Evolutionary conservation across 768 basidiomycete species (phyloP).

Genomic region (Flagelloscypha sp.): DNA sequence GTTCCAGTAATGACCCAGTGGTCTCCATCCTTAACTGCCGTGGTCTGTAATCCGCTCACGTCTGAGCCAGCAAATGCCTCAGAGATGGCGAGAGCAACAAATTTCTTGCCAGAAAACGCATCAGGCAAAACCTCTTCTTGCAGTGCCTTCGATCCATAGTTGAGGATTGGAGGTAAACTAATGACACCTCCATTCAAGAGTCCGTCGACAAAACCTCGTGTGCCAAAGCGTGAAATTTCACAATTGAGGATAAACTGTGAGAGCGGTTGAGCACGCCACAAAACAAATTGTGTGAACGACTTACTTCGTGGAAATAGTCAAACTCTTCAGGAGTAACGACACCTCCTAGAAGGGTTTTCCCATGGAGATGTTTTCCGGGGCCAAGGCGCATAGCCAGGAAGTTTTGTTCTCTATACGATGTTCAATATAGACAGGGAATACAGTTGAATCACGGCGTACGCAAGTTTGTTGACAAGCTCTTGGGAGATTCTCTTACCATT

Average conservation of each 20-base stretch:
- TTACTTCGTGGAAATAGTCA: slow-evolving; percentile 89
- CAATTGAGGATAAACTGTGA: slow-evolving; percentile 65
- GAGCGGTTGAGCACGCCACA: slow-evolving; percentile 1
- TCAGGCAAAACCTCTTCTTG: slow-evolving; percentile 65
- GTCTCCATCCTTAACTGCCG: slow-evolving; percentile 78
- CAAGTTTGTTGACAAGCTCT: slow-evolving; percentile 76
- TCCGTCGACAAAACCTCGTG: slow-evolving; percentile 84
- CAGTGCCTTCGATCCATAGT: slow-evolving; percentile 75
- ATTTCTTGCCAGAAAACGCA: slow-evolving; percentile 65
- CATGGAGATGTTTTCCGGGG: slow-evolving; percentile 81
- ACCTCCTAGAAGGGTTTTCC: slow-evolving; percentile 68
- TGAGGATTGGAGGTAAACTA: slow-evolving; percentile 82
- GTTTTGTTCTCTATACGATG: slow-evolving; percentile 53
- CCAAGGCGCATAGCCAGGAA: slow-evolving; percentile 87
- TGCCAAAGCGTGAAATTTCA: slow-evolving; percentile 77
- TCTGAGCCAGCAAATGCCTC: slow-evolving; percentile 93
- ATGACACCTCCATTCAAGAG: slow-evolving; percentile 77
- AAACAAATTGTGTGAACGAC: slow-evolving; percentile 2
- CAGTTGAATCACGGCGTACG: slow-evolving; percentile 34
- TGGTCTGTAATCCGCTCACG: slow-evolving; percentile 77
- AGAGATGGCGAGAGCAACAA: slow-evolving; percentile 82
- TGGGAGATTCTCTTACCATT: slow-evolving; percentile 82
- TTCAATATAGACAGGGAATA: background rate
- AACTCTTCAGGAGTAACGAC: slow-evolving; percentile 74
- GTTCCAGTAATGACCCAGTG: slow-evolving; percentile 87